Conservation (phyloP, 1,284 basidiomycete genomes). For the Ganoderma sinense region DNA sequence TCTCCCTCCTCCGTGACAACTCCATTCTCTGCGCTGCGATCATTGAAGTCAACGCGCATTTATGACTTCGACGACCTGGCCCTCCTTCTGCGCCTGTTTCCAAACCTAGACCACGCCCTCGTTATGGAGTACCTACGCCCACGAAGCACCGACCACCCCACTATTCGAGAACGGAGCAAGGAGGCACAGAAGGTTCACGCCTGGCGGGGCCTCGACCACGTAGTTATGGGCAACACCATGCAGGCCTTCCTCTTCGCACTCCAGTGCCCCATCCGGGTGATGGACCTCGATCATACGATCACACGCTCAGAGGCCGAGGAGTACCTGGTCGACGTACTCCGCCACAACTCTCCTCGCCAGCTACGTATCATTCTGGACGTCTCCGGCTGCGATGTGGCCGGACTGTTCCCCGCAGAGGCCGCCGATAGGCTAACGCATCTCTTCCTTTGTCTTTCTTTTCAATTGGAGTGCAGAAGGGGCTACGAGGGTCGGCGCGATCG, state of each 20-base stretch:
- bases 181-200: not conserved
- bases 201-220: not conserved
- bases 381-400: not conserved
- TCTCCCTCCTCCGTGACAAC: not conserved
- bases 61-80: not conserved
- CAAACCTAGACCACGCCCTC: not conserved
- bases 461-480: not conserved
- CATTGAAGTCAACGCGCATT: not conserved
- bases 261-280: not conserved
- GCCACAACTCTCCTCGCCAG: not conserved
- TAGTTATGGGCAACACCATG: not conserved
- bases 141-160: not conserved
- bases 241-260: not conserved
- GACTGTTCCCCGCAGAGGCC: not conserved
- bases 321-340: not conserved
- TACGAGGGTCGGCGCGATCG: not conserved
- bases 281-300: not conserved
- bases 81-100: not conserved
- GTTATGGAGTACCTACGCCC: not conserved
- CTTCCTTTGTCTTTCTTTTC: not conserved
- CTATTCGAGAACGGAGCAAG: not conserved
- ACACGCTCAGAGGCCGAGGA: not conserved
- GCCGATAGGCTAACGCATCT: not conserved
- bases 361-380: not conserved
- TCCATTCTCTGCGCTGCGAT: not conserved